Evolutionary conservation across 345 rosid genomes (phyloP), one percentile per base, ranked within the genome.

Genomic region (Erysimum cheiranthoides): DNA sequence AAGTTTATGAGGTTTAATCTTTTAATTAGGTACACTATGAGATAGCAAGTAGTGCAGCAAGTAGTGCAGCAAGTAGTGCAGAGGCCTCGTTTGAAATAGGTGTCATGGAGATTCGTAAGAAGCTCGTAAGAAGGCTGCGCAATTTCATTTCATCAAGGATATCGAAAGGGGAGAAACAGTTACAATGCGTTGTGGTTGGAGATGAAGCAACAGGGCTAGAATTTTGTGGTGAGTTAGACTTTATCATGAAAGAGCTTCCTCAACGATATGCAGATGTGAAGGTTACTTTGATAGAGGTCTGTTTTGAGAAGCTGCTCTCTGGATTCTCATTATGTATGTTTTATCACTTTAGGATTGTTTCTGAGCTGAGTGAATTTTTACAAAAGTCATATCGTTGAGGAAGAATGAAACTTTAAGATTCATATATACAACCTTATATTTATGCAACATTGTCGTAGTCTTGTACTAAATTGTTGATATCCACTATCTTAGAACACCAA

Each of bases 131-230:
- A n/a, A n/a, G n/a, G n/a, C 99, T 92, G 51, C 5, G 10, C 18
- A 8, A 1, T 34, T 27, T 30, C 2, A 36, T 45, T 36, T 0
- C n/a, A 43, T 56, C 85, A 91, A 96, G 97, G n/a, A 64, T 89
- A 75, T 75, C 91, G 6, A 91, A 86, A 68, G 87, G 85, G 62
- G 98, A 94, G 85, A 94, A 89, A 82, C 66, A 82, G 73, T 80
- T 92, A 42, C 97, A 90, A 65, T 92, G 97, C 73, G 96, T 95
- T 70, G 97, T 95, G 47, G 99, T 95, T 4, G 99, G 99, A 79
- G 99, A 96, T 71, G 97, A 97, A 64, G 97, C 99, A 2, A 95
- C 99, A 0, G 97, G 99, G 36, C 97, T 95, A 27, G 99, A 92
- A 85, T 95, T 95, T 79, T 92, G 97, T 28, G 99, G 99, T 49